phyloP scores from a whole-genome alignment of 1,139 yeast genomes.

The Yamadazyma dushanensis region DNA sequence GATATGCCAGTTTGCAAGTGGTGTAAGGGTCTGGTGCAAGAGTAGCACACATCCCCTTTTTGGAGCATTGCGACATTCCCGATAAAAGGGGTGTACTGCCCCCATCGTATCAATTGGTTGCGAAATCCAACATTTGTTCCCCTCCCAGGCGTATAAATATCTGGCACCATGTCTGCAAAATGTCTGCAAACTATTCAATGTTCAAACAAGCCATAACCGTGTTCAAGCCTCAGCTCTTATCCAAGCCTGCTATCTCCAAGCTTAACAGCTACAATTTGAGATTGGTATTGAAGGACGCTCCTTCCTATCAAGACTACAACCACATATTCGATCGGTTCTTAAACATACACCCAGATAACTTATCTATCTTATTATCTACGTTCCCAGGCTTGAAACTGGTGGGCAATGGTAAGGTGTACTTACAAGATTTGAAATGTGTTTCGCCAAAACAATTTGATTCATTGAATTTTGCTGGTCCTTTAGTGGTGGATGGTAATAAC shows the following conservation, averaged over 20 bases:
- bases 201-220: slow-evolving; percentile 18
- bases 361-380: slow-evolving; percentile 26
- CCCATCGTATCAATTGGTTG: background rate
- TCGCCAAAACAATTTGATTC: slow-evolving; percentile 21
- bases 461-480: slow-evolving; percentile 33
- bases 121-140: slow-evolving; percentile 3
- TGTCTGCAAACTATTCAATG: slow-evolving; percentile 8
- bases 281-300: slow-evolving; percentile 14
- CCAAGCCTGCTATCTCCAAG: slow-evolving; percentile 12
- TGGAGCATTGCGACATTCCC: too few relatives aligned
- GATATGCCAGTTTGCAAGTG: too few relatives aligned
- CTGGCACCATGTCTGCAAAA: background rate
- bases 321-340: slow-evolving; percentile 37
- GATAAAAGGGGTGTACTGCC: too few relatives aligned
- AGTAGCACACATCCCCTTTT: too few relatives aligned
- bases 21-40: too few relatives aligned
- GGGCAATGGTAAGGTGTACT: slow-evolving; percentile 15
- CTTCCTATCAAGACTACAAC: slow-evolving; percentile 28
- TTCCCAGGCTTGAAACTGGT: slow-evolving; percentile 20
- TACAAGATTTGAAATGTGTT: slow-evolving; percentile 24
- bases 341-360: slow-evolving; percentile 48
- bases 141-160: slow-evolving; percentile 2
- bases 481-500: slow-evolving; percentile 60
- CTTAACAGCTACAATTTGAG: slow-evolving; percentile 15
- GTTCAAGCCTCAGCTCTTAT: slow-evolving; percentile 16